Evolutionary conservation across 129 eudicot species (phyloP).

Genomic region (Artemisia argyi): DNA sequence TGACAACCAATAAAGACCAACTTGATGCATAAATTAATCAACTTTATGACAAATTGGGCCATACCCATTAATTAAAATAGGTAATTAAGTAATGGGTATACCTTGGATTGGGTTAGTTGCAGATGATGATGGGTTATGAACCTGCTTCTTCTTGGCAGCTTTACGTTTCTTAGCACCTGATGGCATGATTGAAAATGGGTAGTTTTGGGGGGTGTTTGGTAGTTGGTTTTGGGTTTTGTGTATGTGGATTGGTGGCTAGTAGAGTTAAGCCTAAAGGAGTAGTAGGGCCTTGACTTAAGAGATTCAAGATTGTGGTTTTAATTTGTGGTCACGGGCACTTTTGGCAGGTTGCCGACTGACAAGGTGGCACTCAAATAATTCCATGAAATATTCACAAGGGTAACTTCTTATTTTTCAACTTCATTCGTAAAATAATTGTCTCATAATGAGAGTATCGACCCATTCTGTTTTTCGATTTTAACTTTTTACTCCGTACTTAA

Average conservation of each 20-base stretch:
- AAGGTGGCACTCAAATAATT: not conserved
- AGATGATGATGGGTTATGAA: slow-evolving; percentile 18
- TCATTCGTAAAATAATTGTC: too few species aligned
- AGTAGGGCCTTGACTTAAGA: slow-evolving; percentile 24
- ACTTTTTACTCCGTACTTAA: too few species aligned
- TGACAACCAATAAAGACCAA: slow-evolving; percentile 26
- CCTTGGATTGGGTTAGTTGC: slow-evolving; percentile 40
- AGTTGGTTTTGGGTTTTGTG: slow-evolving; percentile 22
- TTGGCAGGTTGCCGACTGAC: slow-evolving; percentile 40
- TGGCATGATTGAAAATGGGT: slow-evolving; percentile 63
- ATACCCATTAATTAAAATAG: slow-evolving; percentile 33
- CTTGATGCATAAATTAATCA: slow-evolving; percentile 20
- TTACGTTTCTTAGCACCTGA: slow-evolving; percentile 94
- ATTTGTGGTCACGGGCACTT: slow-evolving; percentile 17
- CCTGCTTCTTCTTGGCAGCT: slow-evolving; percentile 93
- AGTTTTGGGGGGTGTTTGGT: slow-evolving; percentile 20
- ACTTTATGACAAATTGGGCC: slow-evolving; percentile 26
- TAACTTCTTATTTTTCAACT: too few species aligned
- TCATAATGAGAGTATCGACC: too few species aligned
- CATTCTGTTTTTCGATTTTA: too few species aligned
- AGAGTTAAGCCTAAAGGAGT: too few species aligned
- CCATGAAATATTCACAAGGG: not conserved
- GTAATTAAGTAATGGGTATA: slow-evolving; percentile 20
- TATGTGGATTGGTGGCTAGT: slow-evolving; percentile 27
- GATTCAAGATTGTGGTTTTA: slow-evolving; percentile 15